Evolutionary conservation across 768 basidiomycete genomes (phyloP).

Genomic region (Lactifluus volemus): DNA sequence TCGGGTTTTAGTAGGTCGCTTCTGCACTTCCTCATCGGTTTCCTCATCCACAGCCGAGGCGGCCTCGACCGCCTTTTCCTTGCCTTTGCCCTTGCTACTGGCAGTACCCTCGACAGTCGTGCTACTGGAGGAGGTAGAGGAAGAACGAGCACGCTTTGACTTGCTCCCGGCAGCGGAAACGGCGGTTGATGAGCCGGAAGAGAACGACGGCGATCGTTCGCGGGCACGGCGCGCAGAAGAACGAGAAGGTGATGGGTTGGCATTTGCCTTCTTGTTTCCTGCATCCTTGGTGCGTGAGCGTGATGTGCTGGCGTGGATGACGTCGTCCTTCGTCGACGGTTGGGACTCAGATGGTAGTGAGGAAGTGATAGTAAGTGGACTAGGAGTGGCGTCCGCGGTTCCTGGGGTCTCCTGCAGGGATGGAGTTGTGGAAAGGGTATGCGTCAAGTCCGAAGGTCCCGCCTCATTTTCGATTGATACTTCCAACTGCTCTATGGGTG

Average conservation of each 20-base stretch:
- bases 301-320: not conserved
- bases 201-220: constrained; percentile 10
- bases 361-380: constrained; percentile 15
- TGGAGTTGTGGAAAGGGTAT: not conserved
- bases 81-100: constrained; percentile 13
- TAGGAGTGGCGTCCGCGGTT: constrained; percentile 10
- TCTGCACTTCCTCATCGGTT: constrained; percentile 2
- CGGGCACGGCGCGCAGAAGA: constrained; percentile 6
- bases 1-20: not conserved
- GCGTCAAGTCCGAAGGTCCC: not conserved
- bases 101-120: constrained; percentile 1
- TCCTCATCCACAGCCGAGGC: constrained; percentile 2
- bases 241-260: constrained; percentile 1
- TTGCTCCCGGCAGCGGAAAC: constrained; percentile 9
- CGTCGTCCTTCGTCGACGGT: constrained; percentile 1
- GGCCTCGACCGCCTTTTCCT: constrained; percentile 9
- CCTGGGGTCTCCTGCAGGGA: not conserved
- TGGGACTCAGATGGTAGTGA: constrained; percentile 11
- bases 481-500: not conserved
- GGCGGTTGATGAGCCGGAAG: constrained; percentile 18
- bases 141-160: constrained; percentile 16
- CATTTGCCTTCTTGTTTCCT: not conserved
- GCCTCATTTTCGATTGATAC: not conserved
- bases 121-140: constrained; percentile 14
- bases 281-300: constrained; percentile 6